These are phyloP conservation scores for Apiotrichum porosum DNA, from an alignment of 1,284 basidiomycete genomes.

Conservation along the genomic window DNA sequence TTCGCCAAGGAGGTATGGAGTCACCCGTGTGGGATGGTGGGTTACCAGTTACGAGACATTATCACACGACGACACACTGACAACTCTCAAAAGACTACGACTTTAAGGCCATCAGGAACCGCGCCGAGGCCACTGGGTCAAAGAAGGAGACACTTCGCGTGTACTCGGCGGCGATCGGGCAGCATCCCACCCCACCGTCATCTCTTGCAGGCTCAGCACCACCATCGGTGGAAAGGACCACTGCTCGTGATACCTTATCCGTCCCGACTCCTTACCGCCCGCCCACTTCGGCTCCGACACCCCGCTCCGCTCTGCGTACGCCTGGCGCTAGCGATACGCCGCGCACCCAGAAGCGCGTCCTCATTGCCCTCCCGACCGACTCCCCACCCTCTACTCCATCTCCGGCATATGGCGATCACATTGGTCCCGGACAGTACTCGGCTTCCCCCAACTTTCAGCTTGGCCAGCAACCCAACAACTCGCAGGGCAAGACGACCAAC, in stretches of 20 bases:
- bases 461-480: too few species aligned
- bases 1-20: conserved; percentile 26
- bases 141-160: conserved; percentile 13
- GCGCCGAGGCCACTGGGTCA: conserved; percentile 20
- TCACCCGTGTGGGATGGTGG: conserved; percentile 32
- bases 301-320: conserved; percentile 6
- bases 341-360: conserved; percentile 10
- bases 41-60: conserved; percentile 2
- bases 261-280: neutral
- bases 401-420: too few species aligned
- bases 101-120: conserved; percentile 23
- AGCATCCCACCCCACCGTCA: neutral
- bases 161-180: conserved; percentile 13
- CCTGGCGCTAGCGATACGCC: conserved; percentile 5
- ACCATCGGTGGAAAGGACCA: neutral
- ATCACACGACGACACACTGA: neutral
- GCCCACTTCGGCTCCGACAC: neutral
- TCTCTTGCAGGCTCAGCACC: neutral
- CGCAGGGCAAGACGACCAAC: neutral
- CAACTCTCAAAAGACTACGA: conserved; percentile 24
- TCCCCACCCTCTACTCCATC: conserved; percentile 5
- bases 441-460: too few species aligned
- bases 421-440: too few species aligned
- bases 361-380: conserved; percentile 4
- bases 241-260: neutral